phyloP scores from a whole-genome alignment of 805 yeast species.

The Wickerhamomyces silvicola region DNA sequence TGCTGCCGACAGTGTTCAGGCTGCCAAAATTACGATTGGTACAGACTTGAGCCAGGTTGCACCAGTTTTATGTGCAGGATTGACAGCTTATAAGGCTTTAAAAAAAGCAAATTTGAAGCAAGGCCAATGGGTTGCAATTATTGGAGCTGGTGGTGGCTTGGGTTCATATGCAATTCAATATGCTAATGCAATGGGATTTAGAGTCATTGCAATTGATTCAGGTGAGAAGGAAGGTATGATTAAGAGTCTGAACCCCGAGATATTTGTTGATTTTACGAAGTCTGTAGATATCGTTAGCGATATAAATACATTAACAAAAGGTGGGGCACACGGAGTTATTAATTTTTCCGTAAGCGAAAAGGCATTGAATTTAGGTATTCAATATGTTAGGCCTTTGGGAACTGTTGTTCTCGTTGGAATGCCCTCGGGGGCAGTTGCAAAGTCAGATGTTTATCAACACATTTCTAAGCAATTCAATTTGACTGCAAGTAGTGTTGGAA shows the following conservation, averaged over 20 bases:
- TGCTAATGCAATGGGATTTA: conserved; percentile 69
- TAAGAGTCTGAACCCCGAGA: conserved; percentile 54
- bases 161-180: conserved; percentile 72
- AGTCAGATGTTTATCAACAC: conserved; percentile 36
- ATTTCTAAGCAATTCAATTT: conserved; percentile 40
- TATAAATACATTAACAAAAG: conserved; percentile 39
- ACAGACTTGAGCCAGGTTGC: conserved; percentile 48
- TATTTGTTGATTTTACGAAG: conserved; percentile 46
- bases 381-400: conserved; percentile 53
- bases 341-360: conserved; percentile 51
- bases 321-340: conserved; percentile 67
- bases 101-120: conserved; percentile 48
- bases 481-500: conserved; percentile 27
- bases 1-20: conserved; percentile 57
- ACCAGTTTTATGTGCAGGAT: conserved; percentile 72
- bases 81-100: conserved; percentile 65
- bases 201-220: conserved; percentile 67
- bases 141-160: conserved; percentile 81
- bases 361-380: conserved; percentile 41
- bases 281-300: conserved; percentile 43
- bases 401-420: conserved; percentile 58
- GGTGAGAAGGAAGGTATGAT: conserved; percentile 56
- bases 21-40: conserved; percentile 49
- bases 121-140: conserved; percentile 68
- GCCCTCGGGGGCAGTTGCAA: conserved; percentile 43